phyloP scores from a whole-genome alignment of 2,329 filamentous ascomycete species.

The Botrytis fabae region DNA sequence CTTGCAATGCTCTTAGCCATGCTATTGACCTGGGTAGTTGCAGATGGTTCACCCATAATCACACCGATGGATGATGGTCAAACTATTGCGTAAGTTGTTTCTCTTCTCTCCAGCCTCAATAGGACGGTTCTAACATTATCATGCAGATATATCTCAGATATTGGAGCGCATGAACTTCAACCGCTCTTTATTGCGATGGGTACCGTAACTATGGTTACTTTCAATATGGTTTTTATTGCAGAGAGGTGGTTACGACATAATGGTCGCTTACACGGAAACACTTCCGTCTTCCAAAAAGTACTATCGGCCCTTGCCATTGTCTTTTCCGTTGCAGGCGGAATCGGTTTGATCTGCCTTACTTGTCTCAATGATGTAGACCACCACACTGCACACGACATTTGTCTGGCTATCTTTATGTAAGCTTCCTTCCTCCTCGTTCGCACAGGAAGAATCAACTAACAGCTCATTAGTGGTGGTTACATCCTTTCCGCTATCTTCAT shows the following conservation, averaged over 20 bases:
- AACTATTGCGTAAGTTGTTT: constrained; percentile 47
- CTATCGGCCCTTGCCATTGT: constrained; percentile 62
- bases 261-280: constrained; percentile 74
- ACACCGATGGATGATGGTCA: constrained; percentile 58
- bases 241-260: constrained; percentile 84
- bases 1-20: constrained; percentile 31
- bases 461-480: constrained; percentile 60
- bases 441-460: neutral
- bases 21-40: constrained; percentile 57
- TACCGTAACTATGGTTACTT: constrained; percentile 68
- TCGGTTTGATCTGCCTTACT: constrained; percentile 75
- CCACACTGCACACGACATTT: constrained; percentile 66
- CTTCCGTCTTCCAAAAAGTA: constrained; percentile 59
- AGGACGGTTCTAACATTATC: constrained; percentile 35
- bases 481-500: constrained; percentile 83
- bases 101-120: constrained; percentile 46
- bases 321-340: constrained; percentile 70
- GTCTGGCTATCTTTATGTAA: constrained; percentile 69
- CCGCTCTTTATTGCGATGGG: constrained; percentile 75
- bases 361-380: constrained; percentile 78
- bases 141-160: constrained; percentile 68
- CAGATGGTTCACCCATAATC: constrained; percentile 52
- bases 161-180: constrained; percentile 61
- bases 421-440: neutral
- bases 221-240: constrained; percentile 74